A percentile compares a stretch with the other conserved stretches of the same genome.
Evolutionary conservation across 768 basidiomycete genomes (phyloP).

Genomic region (Hebeloma cylindrosporum): DNA sequence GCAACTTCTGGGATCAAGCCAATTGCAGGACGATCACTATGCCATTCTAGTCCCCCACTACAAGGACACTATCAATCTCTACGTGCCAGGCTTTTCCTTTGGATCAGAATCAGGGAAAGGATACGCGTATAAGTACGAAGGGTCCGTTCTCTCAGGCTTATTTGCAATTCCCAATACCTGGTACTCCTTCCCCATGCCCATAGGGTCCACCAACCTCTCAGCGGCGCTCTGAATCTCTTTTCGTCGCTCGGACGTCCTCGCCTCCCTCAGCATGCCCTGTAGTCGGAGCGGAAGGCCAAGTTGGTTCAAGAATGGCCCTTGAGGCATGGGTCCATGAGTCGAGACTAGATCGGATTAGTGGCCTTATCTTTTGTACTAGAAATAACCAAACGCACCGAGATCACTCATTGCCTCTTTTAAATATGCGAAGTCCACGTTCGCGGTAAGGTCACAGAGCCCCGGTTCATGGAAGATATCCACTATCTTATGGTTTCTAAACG

Average conservation of each 20-base stretch:
- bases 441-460: constrained; percentile 88
- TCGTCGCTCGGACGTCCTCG: constrained; percentile 48
- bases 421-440: constrained; percentile 96
- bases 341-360: constrained; percentile 32
- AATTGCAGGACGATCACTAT: no score
- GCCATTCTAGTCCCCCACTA: no score
- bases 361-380: not conserved
- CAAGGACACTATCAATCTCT: no score
- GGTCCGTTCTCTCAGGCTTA: constrained; percentile 6
- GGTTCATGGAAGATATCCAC: constrained; percentile 83
- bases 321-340: constrained; percentile 69
- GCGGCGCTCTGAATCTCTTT: constrained; percentile 59
- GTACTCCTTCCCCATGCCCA: constrained; percentile 89
- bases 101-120: no score
- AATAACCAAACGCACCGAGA: constrained; percentile 51
- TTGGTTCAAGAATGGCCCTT: constrained; percentile 71
- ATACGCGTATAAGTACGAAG: no score
- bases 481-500: constrained; percentile 84
- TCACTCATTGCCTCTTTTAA: constrained; percentile 73
- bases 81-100: no score
- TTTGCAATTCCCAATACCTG: constrained; percentile 65
- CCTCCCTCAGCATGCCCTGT: constrained; percentile 54
- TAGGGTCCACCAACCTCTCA: constrained; percentile 69
- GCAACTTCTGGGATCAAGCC: not conserved
- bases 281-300: constrained; percentile 77